Base-by-base conservation (phyloP, 495 filamentous ascomycete species). In the Penicillium pancosmium region DNA sequence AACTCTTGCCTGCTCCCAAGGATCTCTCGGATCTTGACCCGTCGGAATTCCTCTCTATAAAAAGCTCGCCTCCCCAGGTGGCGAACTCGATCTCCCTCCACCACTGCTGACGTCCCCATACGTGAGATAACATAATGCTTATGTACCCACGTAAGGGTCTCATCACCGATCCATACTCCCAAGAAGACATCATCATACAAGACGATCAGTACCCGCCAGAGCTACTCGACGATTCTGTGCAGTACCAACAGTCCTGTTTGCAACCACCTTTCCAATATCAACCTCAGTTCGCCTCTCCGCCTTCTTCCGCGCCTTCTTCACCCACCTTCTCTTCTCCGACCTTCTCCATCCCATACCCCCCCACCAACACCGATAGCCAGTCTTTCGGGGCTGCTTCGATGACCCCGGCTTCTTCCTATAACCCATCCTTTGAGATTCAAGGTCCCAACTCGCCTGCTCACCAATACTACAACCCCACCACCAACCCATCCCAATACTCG, bases 81-180 rank as follows among this genome's bases (percentile, higher is more conserved):
- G 73, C 73, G 59, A 75, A 73, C 41, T 46, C 43, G 43, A 35
- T 36, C 49, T 27, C 19, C 33, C 50, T 66, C 54, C 41, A 59
- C 66, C 66, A 56, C 58, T 56, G 59, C 69, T 72, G 70, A 71
- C 72, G 67, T 73, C 62, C 43, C 62, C 59, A 61, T 57, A 66
- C 65, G 63, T 64, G 67, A 69, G 66, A 64, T 65, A 64, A 62
- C 73, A 78, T 73, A 69, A 79, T 80, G 77, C 74, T 74, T 72
- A 75, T 76, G 69, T 68, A 75, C 64, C 74, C 77, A 79, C 75
- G 75, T 76, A 80, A 78, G 73, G 75, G 66, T 74, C 68, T 77
- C 69, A 78, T 76, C 74, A 78, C 71, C 62, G 72, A 75, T 70
- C 69, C 72, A 62, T 73, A 67, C 67, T 66, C 71, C 54, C 50